These are phyloP conservation scores for Wolfiporia cocos DNA, from an alignment of 1,284 basidiomycete genomes.

Conservation along the genomic window DNA sequence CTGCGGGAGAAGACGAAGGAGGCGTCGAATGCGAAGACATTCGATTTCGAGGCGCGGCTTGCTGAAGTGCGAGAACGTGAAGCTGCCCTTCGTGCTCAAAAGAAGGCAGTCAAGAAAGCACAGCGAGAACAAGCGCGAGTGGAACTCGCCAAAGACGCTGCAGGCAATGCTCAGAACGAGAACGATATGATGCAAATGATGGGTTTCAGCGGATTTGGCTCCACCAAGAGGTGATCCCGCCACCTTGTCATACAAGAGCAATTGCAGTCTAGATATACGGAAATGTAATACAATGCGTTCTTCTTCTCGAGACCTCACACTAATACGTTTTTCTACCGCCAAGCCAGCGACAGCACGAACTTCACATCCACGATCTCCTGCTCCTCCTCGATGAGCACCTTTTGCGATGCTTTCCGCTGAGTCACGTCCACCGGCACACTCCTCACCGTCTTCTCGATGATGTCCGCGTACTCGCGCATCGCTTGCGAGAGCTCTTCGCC, in stretches of 20 bases:
- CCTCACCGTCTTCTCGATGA: conserved; percentile 76
- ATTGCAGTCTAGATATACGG: conserved; percentile 26
- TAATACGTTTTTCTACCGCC: conserved; percentile 20
- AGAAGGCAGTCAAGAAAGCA: conserved; percentile 68
- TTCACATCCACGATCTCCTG: conserved; percentile 84
- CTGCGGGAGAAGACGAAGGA: conserved; percentile 85
- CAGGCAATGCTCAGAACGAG: conserved; percentile 34
- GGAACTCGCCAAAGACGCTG: conserved; percentile 51
- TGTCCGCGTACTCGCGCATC: conserved; percentile 63
- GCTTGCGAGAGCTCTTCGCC: conserved; percentile 69
- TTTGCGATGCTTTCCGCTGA: conserved; percentile 40
- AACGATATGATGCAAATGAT: conserved; percentile 78
- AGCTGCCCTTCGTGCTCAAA: conserved; percentile 52
- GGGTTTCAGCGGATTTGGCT: conserved; percentile 91
- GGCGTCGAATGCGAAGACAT: conserved; percentile 76
- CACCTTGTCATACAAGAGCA: conserved; percentile 6
- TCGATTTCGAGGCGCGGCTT: conserved; percentile 89
- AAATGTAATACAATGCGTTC: conserved; percentile 28
- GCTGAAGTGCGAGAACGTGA: conserved; percentile 79
- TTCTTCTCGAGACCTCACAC: conserved; percentile 10
- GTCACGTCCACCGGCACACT: conserved; percentile 61
- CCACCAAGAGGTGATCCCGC: conserved; percentile 59
- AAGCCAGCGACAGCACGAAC: conserved; percentile 67
- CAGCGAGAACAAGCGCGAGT: conserved; percentile 65
- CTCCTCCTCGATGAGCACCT: conserved; percentile 76